Percentiles rank a stretch among this genome's conserved stretches.
phyloP scores from a whole-genome alignment of 371 early-diverging fungal genomes.

The Apophysomyces elegans region DNA sequence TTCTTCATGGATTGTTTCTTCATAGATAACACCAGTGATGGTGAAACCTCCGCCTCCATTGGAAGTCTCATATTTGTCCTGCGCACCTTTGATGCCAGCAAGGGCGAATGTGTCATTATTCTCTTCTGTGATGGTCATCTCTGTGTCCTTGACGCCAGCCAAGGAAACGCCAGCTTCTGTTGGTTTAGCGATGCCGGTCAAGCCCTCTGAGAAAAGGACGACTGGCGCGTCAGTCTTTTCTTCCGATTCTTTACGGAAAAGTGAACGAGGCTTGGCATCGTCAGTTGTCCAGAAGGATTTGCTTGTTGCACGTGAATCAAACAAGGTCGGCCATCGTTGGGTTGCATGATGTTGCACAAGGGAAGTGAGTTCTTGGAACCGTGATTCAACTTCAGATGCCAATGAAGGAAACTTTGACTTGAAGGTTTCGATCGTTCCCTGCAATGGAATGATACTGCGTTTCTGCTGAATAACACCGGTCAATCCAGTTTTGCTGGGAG shows the following conservation, averaged over 20 bases:
- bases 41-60: too few relatives aligned
- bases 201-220: not conserved
- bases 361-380: constrained; percentile 9
- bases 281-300: not conserved
- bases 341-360: constrained; percentile 6
- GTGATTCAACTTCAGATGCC: not conserved
- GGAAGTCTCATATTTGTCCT: not conserved
- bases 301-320: not conserved
- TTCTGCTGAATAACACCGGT: not conserved
- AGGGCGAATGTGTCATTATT: not conserved
- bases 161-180: constrained; percentile 6
- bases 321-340: not conserved
- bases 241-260: not conserved
- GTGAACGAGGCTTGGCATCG: constrained; percentile 11
- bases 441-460: not conserved
- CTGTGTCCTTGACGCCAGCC: constrained; percentile 18
- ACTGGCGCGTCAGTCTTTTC: not conserved
- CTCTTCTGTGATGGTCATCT: not conserved
- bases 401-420: constrained; percentile 5
- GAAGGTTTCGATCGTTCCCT: too few relatives aligned
- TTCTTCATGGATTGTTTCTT: not conserved
- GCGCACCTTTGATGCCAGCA: not conserved
- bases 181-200: constrained; percentile 17
- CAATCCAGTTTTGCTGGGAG: not conserved
- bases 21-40: not conserved